Evolutionary conservation across 2,329 filamentous ascomycete species (phyloP).

Genomic region (Trematosphaeria pertusa): DNA sequence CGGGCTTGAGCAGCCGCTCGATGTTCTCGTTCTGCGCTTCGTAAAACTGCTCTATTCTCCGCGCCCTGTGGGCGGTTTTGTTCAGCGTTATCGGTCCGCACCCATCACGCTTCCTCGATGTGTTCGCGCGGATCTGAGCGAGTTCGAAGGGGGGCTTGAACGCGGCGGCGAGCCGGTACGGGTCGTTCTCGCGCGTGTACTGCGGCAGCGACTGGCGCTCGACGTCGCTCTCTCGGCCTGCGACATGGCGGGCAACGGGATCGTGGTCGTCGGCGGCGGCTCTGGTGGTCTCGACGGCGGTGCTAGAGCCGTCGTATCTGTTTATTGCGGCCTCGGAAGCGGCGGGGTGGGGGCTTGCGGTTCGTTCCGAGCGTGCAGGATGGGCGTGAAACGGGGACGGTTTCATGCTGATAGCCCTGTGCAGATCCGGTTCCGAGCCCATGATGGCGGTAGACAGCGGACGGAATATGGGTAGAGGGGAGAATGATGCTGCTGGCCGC

Average conservation of each 20-base stretch:
- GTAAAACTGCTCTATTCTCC: slow-evolving; percentile 81
- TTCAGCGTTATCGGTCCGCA: slow-evolving; percentile 53
- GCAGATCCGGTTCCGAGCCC: slow-evolving; percentile 54
- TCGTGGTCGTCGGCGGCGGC: slow-evolving; percentile 37
- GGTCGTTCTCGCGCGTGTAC: slow-evolving; percentile 73
- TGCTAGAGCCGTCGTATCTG: slow-evolving; percentile 45
- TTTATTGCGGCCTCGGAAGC: slow-evolving; percentile 19
- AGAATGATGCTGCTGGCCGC: not conserved
- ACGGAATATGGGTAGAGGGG: not conserved
- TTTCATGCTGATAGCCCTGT: slow-evolving; percentile 57
- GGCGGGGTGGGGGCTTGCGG: slow-evolving; percentile 37
- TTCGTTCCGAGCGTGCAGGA: slow-evolving; percentile 36
- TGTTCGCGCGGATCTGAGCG: slow-evolving; percentile 79
- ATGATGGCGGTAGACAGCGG: slow-evolving; percentile 31
- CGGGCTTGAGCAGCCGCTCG: slow-evolving; percentile 86
- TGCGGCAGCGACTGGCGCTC: slow-evolving; percentile 62
- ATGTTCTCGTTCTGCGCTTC: slow-evolving; percentile 92
- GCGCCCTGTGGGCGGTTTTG: slow-evolving; percentile 53
- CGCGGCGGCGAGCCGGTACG: slow-evolving; percentile 77
- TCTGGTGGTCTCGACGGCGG: slow-evolving; percentile 46
- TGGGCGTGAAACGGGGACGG: slow-evolving; percentile 54
- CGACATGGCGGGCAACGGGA: slow-evolving; percentile 45
- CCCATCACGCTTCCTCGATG: slow-evolving; percentile 74
- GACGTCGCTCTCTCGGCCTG: slow-evolving; percentile 45
- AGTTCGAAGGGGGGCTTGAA: slow-evolving; percentile 83